These are phyloP conservation scores for Phytophthora hibernalis DNA, from an alignment of 352 stramenopile species.

Conservation along the genomic window DNA sequence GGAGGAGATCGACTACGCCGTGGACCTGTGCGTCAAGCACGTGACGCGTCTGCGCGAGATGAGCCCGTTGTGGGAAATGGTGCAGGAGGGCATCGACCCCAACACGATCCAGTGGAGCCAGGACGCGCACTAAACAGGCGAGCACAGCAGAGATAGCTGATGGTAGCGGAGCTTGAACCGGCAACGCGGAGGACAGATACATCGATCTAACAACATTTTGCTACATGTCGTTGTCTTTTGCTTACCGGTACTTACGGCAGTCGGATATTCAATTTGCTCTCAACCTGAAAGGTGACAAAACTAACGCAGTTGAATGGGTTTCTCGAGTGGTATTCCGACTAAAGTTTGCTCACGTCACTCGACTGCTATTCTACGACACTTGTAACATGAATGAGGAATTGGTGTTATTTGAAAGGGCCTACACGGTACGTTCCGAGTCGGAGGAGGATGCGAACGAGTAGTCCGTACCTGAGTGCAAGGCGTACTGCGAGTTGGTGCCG, in stretches of 20 bases:
- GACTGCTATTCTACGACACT: no score
- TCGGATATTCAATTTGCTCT: no score
- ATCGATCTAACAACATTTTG: constrained; percentile 29
- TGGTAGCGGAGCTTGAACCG: not conserved
- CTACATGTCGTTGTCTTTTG: constrained; percentile 31
- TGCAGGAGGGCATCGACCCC: constrained; percentile 99
- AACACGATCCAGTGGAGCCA: constrained; percentile 99
- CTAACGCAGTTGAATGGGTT: no score
- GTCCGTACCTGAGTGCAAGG: constrained; percentile 36
- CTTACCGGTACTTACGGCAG: no score
- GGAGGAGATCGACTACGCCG: constrained; percentile 97
- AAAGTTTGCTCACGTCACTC: no score
- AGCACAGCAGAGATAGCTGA: constrained; percentile 6
- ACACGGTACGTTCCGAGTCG: constrained; percentile 34
- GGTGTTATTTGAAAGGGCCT: constrained; percentile 24
- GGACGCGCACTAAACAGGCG: constrained; percentile 81
- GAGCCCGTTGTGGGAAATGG: constrained; percentile 99
- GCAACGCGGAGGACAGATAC: constrained; percentile 7
- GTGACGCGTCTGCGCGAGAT: constrained; percentile 98
- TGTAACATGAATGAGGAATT: not conserved
- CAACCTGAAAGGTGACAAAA: no score
- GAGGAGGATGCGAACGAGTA: constrained; percentile 46
- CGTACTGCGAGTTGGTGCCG: constrained; percentile 34
- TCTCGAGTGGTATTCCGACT: no score
- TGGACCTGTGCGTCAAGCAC: constrained; percentile 95